Evolutionary conservation across 768 basidiomycete species (phyloP).

Genomic region (Podaxis sp.): DNA sequence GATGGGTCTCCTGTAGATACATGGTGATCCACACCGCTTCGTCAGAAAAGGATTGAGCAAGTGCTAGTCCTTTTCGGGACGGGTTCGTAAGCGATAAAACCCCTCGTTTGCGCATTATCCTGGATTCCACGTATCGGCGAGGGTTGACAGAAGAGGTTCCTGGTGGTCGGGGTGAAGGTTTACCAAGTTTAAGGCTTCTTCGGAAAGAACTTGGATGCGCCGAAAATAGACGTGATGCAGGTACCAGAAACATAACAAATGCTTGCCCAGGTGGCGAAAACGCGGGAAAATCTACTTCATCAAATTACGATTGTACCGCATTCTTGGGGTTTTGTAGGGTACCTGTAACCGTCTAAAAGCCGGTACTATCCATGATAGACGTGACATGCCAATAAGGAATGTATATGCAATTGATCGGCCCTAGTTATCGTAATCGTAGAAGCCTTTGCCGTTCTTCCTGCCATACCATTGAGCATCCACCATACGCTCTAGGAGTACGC

Average conservation of each 20-base stretch:
- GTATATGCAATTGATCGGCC: not conserved
- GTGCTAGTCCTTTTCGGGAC: too few species aligned
- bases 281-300: not conserved
- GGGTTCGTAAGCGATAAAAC: not conserved
- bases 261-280: not conserved
- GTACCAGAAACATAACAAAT: not conserved
- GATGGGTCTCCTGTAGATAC: too few species aligned
- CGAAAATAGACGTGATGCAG: too few species aligned
- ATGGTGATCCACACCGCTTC: too few species aligned
- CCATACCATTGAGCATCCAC: constrained; percentile 96
- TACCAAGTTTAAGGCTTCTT: not conserved
- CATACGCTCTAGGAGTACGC: constrained; percentile 89
- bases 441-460: constrained; percentile 90
- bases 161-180: not conserved
- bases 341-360: not conserved
- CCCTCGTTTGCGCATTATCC: not conserved
- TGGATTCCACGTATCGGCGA: not conserved
- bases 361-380: not conserved
- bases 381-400: too few species aligned
- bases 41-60: too few species aligned
- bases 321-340: not conserved
- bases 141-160: not conserved
- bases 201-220: not conserved
- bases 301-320: not conserved
- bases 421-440: constrained; percentile 75